Percentiles rank a stretch among this genome's conserved stretches.
Evolutionary conservation across 164 flowering plant species (phyloP).

Genomic region (Protea cynaroides): DNA sequence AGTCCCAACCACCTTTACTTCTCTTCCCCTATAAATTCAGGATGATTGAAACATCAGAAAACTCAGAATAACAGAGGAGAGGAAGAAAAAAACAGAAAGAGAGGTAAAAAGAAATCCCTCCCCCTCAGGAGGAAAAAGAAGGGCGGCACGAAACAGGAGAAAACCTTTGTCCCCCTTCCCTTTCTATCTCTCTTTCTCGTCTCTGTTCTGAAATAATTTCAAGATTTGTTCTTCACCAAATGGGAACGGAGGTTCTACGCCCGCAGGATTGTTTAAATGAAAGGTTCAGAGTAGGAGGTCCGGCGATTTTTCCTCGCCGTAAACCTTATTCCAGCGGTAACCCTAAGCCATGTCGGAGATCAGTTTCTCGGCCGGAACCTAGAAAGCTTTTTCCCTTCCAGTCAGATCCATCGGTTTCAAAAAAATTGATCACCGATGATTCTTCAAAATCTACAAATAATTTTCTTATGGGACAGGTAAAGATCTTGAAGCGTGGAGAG

Average conservation of each 20-base stretch:
- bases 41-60: too few species aligned
- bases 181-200: not conserved
- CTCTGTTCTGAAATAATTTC: too few species aligned
- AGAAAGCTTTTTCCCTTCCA: not conserved
- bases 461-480: constrained; percentile 33
- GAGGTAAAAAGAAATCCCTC: not conserved
- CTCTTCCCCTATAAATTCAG: not conserved
- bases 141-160: too few species aligned
- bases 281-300: constrained; percentile 8
- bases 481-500: constrained; percentile 41
- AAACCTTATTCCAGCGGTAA: not conserved
- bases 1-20: too few species aligned
- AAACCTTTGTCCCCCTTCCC: not conserved
- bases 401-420: constrained; percentile 4
- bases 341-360: constrained; percentile 8
- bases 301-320: constrained; percentile 16
- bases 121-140: not conserved
- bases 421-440: constrained; percentile 5
- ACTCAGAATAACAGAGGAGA: not conserved
- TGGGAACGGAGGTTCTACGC: constrained; percentile 33
- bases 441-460: constrained; percentile 8
- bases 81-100: not conserved
- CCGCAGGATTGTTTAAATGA: constrained; percentile 24
- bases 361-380: not conserved
- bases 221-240: not conserved